Evolutionary conservation across 768 basidiomycete species (phyloP).

Genomic region (Naganishia randhawae): DNA sequence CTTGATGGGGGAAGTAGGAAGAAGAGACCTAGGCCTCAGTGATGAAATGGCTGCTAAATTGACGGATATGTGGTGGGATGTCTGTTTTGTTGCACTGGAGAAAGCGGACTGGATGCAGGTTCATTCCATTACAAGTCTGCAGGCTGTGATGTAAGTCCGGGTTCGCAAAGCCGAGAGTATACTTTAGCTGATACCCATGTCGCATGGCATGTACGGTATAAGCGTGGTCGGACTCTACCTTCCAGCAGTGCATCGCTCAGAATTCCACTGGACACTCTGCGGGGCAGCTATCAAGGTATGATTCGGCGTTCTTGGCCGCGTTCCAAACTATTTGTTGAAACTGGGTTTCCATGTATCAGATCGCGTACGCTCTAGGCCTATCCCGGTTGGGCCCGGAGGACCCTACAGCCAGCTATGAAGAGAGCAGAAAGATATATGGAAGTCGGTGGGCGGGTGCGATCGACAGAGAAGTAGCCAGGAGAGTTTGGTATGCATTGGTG

Average conservation of each 20-base stretch:
- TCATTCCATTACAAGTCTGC: slow-evolving; percentile 16
- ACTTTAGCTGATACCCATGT: not conserved
- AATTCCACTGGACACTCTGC: slow-evolving; percentile 23
- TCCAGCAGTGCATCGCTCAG: slow-evolving; percentile 5
- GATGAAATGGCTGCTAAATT: not conserved
- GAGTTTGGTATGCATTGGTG: slow-evolving; percentile 26
- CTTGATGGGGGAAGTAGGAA: slow-evolving; percentile 20
- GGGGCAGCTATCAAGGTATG: slow-evolving; percentile 27
- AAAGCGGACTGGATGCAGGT: slow-evolving; percentile 26
- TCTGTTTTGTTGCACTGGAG: slow-evolving; percentile 23
- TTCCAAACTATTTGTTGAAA: not conserved
- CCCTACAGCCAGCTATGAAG: not conserved
- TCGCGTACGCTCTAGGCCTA: slow-evolving; percentile 22
- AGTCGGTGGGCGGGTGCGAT: slow-evolving; percentile 11
- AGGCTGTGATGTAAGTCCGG: slow-evolving; percentile 24
- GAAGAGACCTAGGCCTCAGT: slow-evolving; percentile 12
- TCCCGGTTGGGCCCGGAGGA: slow-evolving; percentile 23
- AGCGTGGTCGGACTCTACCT: slow-evolving; percentile 23
- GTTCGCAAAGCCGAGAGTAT: not conserved
- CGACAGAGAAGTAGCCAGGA: slow-evolving; percentile 24
- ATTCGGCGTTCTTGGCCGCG: not conserved
- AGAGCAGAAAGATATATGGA: slow-evolving; percentile 12
- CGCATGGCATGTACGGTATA: not conserved
- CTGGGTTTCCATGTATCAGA: not conserved
- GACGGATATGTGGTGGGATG: slow-evolving; percentile 22